Evolutionary conservation across 2,329 filamentous ascomycete species (phyloP), one percentile per base, ranked within the genome.

Genomic region (Phialophora chinensis): DNA sequence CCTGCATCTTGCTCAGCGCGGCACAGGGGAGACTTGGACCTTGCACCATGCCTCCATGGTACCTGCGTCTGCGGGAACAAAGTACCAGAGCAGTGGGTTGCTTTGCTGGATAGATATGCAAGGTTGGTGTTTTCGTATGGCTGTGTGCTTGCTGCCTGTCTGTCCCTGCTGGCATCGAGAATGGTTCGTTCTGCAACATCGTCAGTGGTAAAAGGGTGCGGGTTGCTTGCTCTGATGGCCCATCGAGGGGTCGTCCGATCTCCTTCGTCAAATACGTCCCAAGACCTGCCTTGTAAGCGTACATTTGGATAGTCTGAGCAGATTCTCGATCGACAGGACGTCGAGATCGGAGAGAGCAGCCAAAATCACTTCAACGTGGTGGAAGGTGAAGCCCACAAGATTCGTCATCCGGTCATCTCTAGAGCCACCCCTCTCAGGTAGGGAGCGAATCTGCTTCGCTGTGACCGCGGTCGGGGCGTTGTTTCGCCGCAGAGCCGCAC

Each of bases 401-500:
- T 1, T 3, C 38, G 38, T 44, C 38, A 8, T 44, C 38, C 38
- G 20, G 14, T 17, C 29, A 54, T n/a, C 25, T 20, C 29, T 55
- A 8, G 53, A 35, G 29, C 27, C 53, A 35, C 27, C 23, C 10
- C 23, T 53, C n/a, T 12, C 20, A 8, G 49, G 11, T 11, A 53
- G 49, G 12, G 3, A 29, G 49, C 14, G 20, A 23, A 53, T n/a
- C n/a, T n/a, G n/a, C n/a, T n/a, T n/a, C n/a, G 49, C 20, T 44
- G 17, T 7, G 7, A 44, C 38, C 35, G 25, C 20, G 31, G 27
- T 1, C 14, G 33, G 49, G 12, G 7, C 4, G 29, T 4, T 44
- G 47, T 61, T 23, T 38, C 20, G 31, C 49, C 49, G 33, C 59
- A 61, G 59, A 61, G 59, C 59, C 59, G 47, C 59, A 61, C 29